Conservation (phyloP, 768 basidiomycete genomes). For the Russula griseocarnosa region DNA sequence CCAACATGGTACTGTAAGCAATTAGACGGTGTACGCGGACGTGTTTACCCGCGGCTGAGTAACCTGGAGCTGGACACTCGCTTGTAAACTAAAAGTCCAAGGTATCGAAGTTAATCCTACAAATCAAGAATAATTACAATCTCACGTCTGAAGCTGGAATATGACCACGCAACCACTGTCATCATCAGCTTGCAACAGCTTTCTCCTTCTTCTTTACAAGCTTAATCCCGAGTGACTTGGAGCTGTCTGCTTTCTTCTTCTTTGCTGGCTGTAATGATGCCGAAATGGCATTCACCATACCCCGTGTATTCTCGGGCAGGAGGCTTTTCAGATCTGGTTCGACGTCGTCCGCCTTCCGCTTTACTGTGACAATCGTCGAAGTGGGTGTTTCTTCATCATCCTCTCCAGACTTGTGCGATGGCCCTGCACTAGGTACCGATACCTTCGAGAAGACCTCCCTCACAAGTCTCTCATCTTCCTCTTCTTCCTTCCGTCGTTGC, state of each 20-base stretch:
- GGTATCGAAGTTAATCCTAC: neutral
- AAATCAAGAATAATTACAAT: neutral
- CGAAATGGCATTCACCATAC: slow-evolving; percentile 52
- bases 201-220: slow-evolving; percentile 27
- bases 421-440: slow-evolving; percentile 35
- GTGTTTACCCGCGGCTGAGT: neutral
- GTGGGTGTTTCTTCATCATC: slow-evolving; percentile 31
- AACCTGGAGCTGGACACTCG: neutral
- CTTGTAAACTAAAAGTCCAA: neutral
- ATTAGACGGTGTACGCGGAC: neutral
- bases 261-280: slow-evolving; percentile 43
- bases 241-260: slow-evolving; percentile 51
- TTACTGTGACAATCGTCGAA: slow-evolving; percentile 57
- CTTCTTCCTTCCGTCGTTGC: slow-evolving; percentile 65
- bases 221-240: slow-evolving; percentile 30
- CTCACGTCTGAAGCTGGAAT: neutral
- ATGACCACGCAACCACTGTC: neutral
- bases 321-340: slow-evolving; percentile 70
- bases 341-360: slow-evolving; percentile 77
- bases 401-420: slow-evolving; percentile 18
- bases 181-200: slow-evolving; percentile 3
- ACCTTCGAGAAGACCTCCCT: slow-evolving; percentile 82
- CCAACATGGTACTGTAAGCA: neutral
- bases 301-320: slow-evolving; percentile 59
- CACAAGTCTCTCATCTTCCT: slow-evolving; percentile 91